phyloP scores from a whole-genome alignment of 306 rosid genomes.

The Gillenia trifoliata region DNA sequence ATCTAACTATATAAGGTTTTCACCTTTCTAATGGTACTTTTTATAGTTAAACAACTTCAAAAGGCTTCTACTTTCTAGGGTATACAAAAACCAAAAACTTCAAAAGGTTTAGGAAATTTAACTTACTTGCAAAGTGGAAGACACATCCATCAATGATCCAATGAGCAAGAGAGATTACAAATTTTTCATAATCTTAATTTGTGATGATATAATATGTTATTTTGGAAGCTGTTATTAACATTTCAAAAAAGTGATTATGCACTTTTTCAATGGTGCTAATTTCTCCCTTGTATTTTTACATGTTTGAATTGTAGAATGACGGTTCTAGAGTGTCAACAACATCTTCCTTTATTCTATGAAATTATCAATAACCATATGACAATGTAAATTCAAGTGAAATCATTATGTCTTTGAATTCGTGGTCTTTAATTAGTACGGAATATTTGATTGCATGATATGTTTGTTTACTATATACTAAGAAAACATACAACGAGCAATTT shows the following conservation, averaged over 20 bases:
- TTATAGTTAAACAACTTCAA: not conserved
- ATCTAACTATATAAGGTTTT: not conserved
- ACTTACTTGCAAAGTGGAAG: not conserved
- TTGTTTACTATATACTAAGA: not conserved
- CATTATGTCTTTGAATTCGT: not conserved
- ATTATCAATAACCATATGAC: too few relatives aligned
- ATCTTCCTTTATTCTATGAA: not conserved
- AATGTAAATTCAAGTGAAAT: too few relatives aligned
- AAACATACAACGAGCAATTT: not conserved
- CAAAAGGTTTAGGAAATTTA: not conserved
- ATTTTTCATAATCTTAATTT: not conserved
- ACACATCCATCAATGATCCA: not conserved
- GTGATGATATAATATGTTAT: not conserved
- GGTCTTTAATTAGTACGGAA: not conserved
- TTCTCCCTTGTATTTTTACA: too few relatives aligned
- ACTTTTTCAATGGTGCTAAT: not conserved
- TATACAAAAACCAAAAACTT: not conserved
- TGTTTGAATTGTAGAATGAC: not conserved
- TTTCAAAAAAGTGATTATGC: not conserved
- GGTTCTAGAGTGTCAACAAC: not conserved
- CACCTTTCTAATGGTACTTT: not conserved
- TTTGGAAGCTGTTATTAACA: not conserved
- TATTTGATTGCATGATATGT: not conserved
- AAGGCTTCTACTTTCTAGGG: not conserved
- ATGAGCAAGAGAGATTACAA: not conserved